Evolutionary conservation across 352 stramenopile species (phyloP).

Genomic region (Globisporangium orthogonon): DNA sequence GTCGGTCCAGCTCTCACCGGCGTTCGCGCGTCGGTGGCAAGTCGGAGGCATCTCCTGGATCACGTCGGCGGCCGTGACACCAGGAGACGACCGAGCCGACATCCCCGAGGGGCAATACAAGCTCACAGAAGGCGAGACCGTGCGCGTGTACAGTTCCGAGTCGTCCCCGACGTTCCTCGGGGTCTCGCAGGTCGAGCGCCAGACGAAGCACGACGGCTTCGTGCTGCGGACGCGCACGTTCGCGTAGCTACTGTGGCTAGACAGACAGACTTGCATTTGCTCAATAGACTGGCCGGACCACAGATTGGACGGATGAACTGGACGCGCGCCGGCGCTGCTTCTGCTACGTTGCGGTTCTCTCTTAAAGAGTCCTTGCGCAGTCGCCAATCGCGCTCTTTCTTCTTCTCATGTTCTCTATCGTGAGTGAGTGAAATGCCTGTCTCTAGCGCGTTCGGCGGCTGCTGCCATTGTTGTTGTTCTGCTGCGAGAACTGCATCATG

Average conservation of each 20-base stretch:
- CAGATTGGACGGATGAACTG: not conserved
- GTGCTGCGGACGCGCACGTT: slow-evolving; percentile 68
- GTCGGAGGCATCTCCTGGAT: slow-evolving; percentile 38
- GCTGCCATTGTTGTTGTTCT: slow-evolving; percentile 12
- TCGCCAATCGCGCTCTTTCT: not conserved
- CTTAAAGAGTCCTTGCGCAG: not conserved
- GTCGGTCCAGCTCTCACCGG: slow-evolving; percentile 24
- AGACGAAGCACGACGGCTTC: slow-evolving; percentile 21
- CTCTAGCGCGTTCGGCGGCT: slow-evolving; percentile 1
- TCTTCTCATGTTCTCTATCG: not conserved
- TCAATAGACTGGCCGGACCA: slow-evolving; percentile 24
- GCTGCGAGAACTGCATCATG: slow-evolving; percentile 58
- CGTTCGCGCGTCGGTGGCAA: slow-evolving; percentile 34
- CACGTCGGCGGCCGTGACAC: slow-evolving; percentile 20
- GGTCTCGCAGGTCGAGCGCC: slow-evolving; percentile 45
- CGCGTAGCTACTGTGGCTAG: slow-evolving; percentile 16
- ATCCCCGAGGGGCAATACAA: slow-evolving; percentile 2
- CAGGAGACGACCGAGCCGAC: slow-evolving; percentile 1
- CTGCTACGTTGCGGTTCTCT: no score
- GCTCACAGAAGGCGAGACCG: slow-evolving; percentile 25
- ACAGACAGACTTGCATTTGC: not conserved
- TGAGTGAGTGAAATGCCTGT: not conserved
- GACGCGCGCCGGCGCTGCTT: not conserved
- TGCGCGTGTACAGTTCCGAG: slow-evolving; percentile 47
- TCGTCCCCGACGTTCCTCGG: slow-evolving; percentile 32